Evolutionary conservation across 2,329 filamentous ascomycete species (phyloP), one percentile per base, ranked within the genome.

Genomic region (Stagonosporopsis rhizophila): DNA sequence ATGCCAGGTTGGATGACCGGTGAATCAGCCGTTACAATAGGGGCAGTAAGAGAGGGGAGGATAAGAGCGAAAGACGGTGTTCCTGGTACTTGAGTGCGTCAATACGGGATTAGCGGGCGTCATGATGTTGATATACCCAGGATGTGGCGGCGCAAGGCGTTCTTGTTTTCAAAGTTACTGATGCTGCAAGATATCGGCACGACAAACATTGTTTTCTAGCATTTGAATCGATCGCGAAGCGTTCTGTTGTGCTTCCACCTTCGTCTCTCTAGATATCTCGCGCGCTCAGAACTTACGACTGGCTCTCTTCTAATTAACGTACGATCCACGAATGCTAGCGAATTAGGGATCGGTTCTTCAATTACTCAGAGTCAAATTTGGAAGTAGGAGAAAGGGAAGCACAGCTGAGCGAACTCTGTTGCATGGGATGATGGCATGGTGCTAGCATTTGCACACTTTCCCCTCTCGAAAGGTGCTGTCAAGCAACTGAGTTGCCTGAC

Each of bases 1-100:
- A 93, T 96, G 89, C 92, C 92, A 0, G 89, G 89, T 0, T 96
- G 92, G 91, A 89, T 96, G 88, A 95, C 91, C 1, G 92, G 92
- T 2, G 92, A 96, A 68, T 89, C 92, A 40, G 89, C 88, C 0
- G 87, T 95, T 5, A 95, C 90, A 49, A 82, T 87, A 34, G 89
- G 90, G 0, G 83, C 86, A 25, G 86, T 96, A 4, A 83, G 82
- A 61, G 75, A 85, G 56, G 91, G 91, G 2, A 81, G 87, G 59
- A 86, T 92, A 47, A 59, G 64, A 44, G 67, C 63, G 9, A 75
- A 67, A 51, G 49, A 58, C 8, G 64, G 63, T 48, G 59, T 69
- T 40, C 62, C 67, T 37, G 66, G 67, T 42, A 58, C 66, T 50
- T 70, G 60, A 66, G 32, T 19, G 47, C 20, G 37, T 48, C 37